Evolutionary conservation across 129 eudicot genomes (phyloP).

Genomic region (Smallanthus sonchifolius): DNA sequence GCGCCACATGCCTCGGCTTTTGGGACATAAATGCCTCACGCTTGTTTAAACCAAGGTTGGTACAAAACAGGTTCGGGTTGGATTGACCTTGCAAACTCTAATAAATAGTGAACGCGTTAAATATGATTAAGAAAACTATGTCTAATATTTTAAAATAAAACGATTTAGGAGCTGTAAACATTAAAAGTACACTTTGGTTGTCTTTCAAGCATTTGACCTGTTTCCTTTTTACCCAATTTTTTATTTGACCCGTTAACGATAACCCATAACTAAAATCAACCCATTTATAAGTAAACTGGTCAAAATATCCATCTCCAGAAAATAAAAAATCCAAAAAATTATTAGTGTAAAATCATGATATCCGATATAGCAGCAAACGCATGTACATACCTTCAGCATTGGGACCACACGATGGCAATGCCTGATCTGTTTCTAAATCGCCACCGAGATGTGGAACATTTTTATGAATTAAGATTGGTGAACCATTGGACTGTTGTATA

Average conservation of each 20-base stretch:
- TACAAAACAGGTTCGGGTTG: not conserved
- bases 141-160: not conserved
- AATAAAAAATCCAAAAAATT: not conserved
- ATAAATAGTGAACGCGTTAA: not conserved
- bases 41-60: not conserved
- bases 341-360: not conserved
- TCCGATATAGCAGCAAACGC: not conserved
- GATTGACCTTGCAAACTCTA: not conserved
- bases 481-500: slow-evolving; percentile 1
- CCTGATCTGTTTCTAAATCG: slow-evolving; percentile 10
- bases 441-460: slow-evolving; percentile 24
- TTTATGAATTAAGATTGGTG: slow-evolving; percentile 29
- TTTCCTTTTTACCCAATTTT: not conserved
- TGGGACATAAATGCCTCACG: no score
- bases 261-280: not conserved
- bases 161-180: not conserved
- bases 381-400: slow-evolving; percentile 43
- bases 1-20: no score
- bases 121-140: not conserved
- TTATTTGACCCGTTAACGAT: not conserved
- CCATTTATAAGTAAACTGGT: not conserved
- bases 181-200: not conserved
- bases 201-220: not conserved
- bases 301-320: not conserved
- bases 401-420: slow-evolving; percentile 22